Percentiles rank a stretch among this genome's conserved stretches.
phyloP scores from a whole-genome alignment of 768 basidiomycete species.

The Boletellus emodensis region DNA sequence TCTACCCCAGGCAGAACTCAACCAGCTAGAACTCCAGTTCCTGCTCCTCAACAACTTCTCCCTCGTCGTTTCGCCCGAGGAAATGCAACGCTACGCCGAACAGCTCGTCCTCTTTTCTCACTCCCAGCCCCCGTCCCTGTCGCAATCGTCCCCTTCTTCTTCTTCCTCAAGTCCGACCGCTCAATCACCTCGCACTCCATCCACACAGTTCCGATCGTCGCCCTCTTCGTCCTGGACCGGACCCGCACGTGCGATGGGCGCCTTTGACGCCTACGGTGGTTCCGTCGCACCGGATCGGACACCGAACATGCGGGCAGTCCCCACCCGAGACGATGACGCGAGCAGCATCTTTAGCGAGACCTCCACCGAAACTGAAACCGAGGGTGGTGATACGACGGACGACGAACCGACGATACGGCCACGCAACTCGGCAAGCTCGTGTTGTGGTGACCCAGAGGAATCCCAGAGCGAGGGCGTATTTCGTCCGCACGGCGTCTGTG shows the following conservation, averaged over 20 bases:
- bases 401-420: constrained; percentile 82
- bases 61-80: constrained; percentile 79
- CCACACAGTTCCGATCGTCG: constrained; percentile 17
- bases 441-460: constrained; percentile 37
- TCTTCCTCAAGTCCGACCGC: constrained; percentile 20
- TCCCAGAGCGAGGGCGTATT: constrained; percentile 30
- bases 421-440: constrained; percentile 37
- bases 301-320: constrained; percentile 23
- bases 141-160: constrained; percentile 14
- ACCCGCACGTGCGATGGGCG: constrained; percentile 49
- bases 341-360: constrained; percentile 37
- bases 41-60: constrained; percentile 93
- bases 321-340: constrained; percentile 28
- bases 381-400: constrained; percentile 61
- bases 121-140: constrained; percentile 37
- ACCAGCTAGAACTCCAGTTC: constrained; percentile 96
- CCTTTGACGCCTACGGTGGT: constrained; percentile 51
- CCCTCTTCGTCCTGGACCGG: constrained; percentile 22
- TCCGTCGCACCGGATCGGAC: constrained; percentile 33
- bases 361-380: constrained; percentile 48
- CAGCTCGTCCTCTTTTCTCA: constrained; percentile 74
- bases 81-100: constrained; percentile 95
- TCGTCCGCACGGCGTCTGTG: constrained; percentile 11
- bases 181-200: constrained; percentile 18
- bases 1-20: constrained; percentile 85